Conservation (phyloP, 2,329 filamentous ascomycete genomes). For the Xylaria polymorpha region DNA sequence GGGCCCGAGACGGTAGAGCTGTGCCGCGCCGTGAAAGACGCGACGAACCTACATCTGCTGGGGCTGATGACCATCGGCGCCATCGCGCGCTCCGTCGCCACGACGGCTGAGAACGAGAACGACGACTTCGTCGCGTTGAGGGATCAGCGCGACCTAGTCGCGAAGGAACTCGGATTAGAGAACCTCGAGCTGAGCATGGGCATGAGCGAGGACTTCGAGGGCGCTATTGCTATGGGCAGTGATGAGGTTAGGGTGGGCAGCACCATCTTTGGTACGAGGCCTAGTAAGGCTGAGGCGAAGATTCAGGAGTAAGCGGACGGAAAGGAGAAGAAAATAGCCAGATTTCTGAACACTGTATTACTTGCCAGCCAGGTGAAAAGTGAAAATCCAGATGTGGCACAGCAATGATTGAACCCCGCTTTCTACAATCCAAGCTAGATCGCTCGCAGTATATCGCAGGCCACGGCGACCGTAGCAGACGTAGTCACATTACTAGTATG, state of each 20-base stretch:
- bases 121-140: slow-evolving; percentile 83
- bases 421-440: neutral
- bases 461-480: no score
- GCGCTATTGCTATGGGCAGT: slow-evolving; percentile 84
- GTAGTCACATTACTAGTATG: slow-evolving; percentile 15
- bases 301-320: slow-evolving; percentile 55
- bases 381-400: neutral
- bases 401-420: neutral
- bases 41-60: slow-evolving; percentile 76
- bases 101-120: slow-evolving; percentile 82
- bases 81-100: slow-evolving; percentile 83
- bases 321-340: neutral
- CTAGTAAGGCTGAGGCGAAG: slow-evolving; percentile 81
- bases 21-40: slow-evolving; percentile 72
- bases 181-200: slow-evolving; percentile 92
- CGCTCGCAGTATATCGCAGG: neutral
- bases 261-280: slow-evolving; percentile 90
- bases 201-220: slow-evolving; percentile 97
- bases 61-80: slow-evolving; percentile 98
- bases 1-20: slow-evolving; percentile 69
- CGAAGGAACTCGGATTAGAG: slow-evolving; percentile 66
- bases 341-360: neutral
- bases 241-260: slow-evolving; percentile 92
- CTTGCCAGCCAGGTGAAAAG: neutral
- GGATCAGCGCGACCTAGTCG: slow-evolving; percentile 77